phyloP scores from a whole-genome alignment of 169 alveolate genomes.

The Plasmodium berghei region DNA sequence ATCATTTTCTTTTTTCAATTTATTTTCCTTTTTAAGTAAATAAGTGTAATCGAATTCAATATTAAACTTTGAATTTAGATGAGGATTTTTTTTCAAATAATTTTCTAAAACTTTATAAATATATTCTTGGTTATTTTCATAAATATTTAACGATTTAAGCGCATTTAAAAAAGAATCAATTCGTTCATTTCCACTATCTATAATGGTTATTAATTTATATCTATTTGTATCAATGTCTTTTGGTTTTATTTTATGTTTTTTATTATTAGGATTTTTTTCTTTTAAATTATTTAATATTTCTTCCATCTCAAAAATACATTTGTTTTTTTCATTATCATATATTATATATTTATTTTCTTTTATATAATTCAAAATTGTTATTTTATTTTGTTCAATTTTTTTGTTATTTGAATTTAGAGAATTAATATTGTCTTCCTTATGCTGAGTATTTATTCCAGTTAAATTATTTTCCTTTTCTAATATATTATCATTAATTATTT shows the following conservation, averaged over 20 bases:
- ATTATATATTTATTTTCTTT: slow-evolving; percentile 23
- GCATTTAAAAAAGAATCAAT: slow-evolving; percentile 43
- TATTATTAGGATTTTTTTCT: background rate
- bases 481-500: too few species aligned
- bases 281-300: slow-evolving; percentile 19
- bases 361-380: background rate
- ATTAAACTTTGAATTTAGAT: too few species aligned
- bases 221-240: slow-evolving; percentile 23
- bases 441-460: too few species aligned
- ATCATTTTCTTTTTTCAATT: background rate
- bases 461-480: too few species aligned
- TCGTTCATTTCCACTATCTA: slow-evolving; percentile 39
- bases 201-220: slow-evolving; percentile 25
- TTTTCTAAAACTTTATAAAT: slow-evolving; percentile 16
- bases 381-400: background rate
- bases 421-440: background rate
- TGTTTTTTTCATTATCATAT: slow-evolving; percentile 53
- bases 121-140: slow-evolving; percentile 11
- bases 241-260: background rate
- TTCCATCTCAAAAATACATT: slow-evolving; percentile 34
- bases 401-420: too few species aligned
- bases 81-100: background rate
- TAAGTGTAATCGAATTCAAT: too few species aligned
- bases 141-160: slow-evolving; percentile 7
- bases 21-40: too few species aligned